Conservation (phyloP, 345 rosid species). For the Citrus inodora region DNA sequence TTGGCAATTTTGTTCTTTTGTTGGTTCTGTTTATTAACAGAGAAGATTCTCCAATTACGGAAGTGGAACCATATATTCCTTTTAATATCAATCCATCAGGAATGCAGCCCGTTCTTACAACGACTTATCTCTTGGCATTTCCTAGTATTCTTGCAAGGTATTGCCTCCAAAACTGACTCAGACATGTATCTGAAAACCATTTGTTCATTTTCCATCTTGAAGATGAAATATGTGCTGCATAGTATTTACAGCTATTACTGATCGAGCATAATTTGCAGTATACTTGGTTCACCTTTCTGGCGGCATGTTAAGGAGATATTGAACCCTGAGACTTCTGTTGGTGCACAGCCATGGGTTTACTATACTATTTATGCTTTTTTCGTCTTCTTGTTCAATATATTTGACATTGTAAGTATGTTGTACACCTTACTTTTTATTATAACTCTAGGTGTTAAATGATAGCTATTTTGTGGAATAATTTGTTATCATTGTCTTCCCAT, state of each 20-base stretch:
- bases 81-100: conserved; percentile 96
- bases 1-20: conserved; percentile 1
- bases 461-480: background rate
- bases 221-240: background rate
- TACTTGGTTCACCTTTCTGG: conserved; percentile 78
- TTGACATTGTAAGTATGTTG: conserved; percentile 79
- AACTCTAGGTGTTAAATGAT: background rate
- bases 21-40: conserved; percentile 45
- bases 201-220: conserved; percentile 5
- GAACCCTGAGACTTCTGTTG: conserved; percentile 79
- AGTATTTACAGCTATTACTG: conserved; percentile 6
- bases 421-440: conserved; percentile 4
- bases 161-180: background rate
- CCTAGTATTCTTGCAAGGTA: conserved; percentile 96
- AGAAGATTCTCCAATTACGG: conserved; percentile 82
- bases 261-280: conserved; percentile 48
- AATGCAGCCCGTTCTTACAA: conserved; percentile 95
- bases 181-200: background rate
- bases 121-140: conserved; percentile 79
- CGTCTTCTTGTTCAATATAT: conserved; percentile 88
- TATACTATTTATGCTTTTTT: conserved; percentile 83
- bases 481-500: background rate
- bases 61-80: conserved; percentile 93
- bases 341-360: conserved; percentile 92
- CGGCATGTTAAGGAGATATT: conserved; percentile 71